Evolutionary conservation across 768 basidiomycete species (phyloP).

Genomic region (Boletus rex-veris): DNA sequence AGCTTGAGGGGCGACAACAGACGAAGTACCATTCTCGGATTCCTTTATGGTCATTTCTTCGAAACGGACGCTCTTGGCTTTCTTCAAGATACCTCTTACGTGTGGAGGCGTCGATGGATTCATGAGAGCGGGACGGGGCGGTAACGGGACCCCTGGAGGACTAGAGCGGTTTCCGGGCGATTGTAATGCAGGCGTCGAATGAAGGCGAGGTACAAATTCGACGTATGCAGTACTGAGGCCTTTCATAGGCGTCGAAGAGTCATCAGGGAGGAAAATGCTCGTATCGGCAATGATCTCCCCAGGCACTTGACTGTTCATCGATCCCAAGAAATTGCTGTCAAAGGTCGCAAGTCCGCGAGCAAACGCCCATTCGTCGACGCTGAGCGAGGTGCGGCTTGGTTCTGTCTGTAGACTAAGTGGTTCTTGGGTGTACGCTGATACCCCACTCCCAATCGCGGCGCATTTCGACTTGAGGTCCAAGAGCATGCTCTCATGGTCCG

Average conservation of each 20-base stretch:
- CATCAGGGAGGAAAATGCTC: constrained; percentile 12
- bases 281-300: constrained; percentile 1
- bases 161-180: constrained; percentile 5
- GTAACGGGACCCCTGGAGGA: constrained; percentile 22
- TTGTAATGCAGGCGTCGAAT: not conserved
- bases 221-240: not conserved
- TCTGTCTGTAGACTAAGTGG: not conserved
- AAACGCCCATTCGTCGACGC: constrained; percentile 38
- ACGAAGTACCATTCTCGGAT: not conserved
- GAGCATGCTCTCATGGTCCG: constrained; percentile 38
- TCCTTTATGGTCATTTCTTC: constrained; percentile 18
- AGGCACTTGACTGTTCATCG: constrained; percentile 2
- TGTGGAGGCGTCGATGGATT: constrained; percentile 28
- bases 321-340: constrained; percentile 14
- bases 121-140: constrained; percentile 22
- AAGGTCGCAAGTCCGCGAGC: constrained; percentile 30
- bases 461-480: constrained; percentile 32
- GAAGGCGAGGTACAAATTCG: not conserved
- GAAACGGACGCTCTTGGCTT: constrained; percentile 39
- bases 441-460: constrained; percentile 23
- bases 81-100: constrained; percentile 39
- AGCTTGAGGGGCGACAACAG: not conserved
- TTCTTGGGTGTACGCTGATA: constrained; percentile 11
- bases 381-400: constrained; percentile 5
- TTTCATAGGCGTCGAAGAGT: constrained; percentile 11